phyloP scores from a whole-genome alignment of 495 filamentous ascomycete genomes.

The Astrocystis sublimbata region DNA sequence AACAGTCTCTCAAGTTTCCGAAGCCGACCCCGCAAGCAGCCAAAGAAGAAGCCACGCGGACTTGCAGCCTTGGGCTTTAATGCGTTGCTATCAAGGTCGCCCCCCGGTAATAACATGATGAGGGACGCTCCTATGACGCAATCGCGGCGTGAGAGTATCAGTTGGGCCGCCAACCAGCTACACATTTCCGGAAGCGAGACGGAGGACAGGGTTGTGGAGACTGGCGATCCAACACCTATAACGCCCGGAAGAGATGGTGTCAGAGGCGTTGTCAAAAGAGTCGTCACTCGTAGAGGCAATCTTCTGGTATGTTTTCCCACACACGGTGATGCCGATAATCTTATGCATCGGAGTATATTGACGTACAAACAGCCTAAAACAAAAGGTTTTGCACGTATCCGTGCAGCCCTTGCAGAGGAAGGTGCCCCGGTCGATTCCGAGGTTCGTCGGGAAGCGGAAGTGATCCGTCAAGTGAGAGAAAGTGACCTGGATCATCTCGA shows the following conservation, averaged over 20 bases:
- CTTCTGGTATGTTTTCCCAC: slow-evolving; percentile 64
- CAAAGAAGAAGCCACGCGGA: slow-evolving; percentile 42
- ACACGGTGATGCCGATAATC: background rate
- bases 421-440: slow-evolving; percentile 83
- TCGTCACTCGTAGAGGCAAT: slow-evolving; percentile 84
- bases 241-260: slow-evolving; percentile 43
- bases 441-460: slow-evolving; percentile 87
- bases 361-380: slow-evolving; percentile 69
- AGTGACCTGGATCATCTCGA: slow-evolving; percentile 58
- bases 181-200: slow-evolving; percentile 79
- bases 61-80: slow-evolving; percentile 43
- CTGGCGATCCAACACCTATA: slow-evolving; percentile 44
- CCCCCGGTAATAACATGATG: slow-evolving; percentile 36
- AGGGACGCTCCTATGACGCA: slow-evolving; percentile 43
- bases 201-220: slow-evolving; percentile 70
- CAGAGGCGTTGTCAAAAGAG: slow-evolving; percentile 60
- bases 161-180: slow-evolving; percentile 80
- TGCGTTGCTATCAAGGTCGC: slow-evolving; percentile 43
- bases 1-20: slow-evolving; percentile 77
- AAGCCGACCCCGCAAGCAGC: slow-evolving; percentile 64
- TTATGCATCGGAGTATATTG: background rate
- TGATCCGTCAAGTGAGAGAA: slow-evolving; percentile 90
- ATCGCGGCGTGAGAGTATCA: slow-evolving; percentile 77
- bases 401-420: slow-evolving; percentile 86
- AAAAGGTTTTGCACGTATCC: slow-evolving; percentile 89